Evolutionary conservation across 2,329 filamentous ascomycete genomes (phyloP).

Genomic region (Pseudogymnoascus sp.): DNA sequence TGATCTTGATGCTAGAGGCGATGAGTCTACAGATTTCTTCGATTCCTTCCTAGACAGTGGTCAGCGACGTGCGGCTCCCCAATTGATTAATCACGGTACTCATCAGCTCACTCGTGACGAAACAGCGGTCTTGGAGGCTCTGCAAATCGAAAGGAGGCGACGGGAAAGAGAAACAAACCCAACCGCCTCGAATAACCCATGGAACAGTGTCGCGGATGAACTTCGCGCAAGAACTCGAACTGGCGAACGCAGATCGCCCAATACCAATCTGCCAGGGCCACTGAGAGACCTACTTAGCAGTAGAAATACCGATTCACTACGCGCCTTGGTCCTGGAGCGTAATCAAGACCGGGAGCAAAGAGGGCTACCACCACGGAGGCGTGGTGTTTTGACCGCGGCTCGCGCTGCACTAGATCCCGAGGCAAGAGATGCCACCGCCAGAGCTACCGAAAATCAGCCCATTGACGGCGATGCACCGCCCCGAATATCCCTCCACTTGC

Average conservation of each 20-base stretch:
- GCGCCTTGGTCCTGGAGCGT: conserved; percentile 28
- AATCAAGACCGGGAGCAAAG: conserved; percentile 27
- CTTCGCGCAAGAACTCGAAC: conserved; percentile 13
- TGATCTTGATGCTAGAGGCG: background rate
- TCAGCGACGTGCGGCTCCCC: background rate
- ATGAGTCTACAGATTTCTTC: conserved; percentile 1
- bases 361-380: conserved; percentile 20
- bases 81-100: background rate
- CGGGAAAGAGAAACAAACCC: conserved; percentile 25
- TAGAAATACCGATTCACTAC: conserved; percentile 23
- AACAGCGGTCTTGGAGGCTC: conserved; percentile 46
- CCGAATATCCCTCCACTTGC: conserved; percentile 15
- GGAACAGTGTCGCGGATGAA: conserved; percentile 12
- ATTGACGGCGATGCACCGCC: background rate
- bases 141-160: conserved; percentile 43
- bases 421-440: conserved; percentile 21
- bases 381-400: conserved; percentile 18
- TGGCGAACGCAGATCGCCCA: conserved; percentile 19
- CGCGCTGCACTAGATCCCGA: conserved; percentile 9
- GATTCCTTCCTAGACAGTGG: background rate
- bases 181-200: conserved; percentile 10
- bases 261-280: conserved; percentile 20
- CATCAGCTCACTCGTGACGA: conserved; percentile 40
- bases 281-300: conserved; percentile 27
- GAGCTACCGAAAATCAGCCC: conserved; percentile 9